Percentiles rank a stretch among this genome's conserved stretches.
phyloP scores from a whole-genome alignment of 768 basidiomycete species.

The Vararia minispora region DNA sequence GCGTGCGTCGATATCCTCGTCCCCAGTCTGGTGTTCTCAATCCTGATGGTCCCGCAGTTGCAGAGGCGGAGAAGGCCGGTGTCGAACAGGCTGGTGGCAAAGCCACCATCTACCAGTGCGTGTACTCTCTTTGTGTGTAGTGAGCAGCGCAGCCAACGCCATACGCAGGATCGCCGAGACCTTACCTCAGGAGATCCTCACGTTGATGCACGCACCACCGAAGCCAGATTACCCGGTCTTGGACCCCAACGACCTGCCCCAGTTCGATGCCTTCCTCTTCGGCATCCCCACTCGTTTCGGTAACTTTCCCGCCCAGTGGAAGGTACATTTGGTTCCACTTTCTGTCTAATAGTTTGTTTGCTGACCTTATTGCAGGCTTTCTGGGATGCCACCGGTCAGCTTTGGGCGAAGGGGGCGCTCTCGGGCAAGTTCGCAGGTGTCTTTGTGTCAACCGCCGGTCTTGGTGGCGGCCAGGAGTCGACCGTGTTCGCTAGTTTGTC shows the following conservation, averaged over 20 bases:
- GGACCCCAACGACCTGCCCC: slow-evolving; percentile 36
- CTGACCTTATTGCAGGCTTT: slow-evolving; percentile 33
- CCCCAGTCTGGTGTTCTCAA: neutral
- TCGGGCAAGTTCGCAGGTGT: slow-evolving; percentile 65
- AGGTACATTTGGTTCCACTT: slow-evolving; percentile 28
- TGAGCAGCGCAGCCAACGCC: neutral
- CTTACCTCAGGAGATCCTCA: slow-evolving; percentile 53
- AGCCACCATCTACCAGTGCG: slow-evolving; percentile 37
- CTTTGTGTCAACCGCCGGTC: slow-evolving; percentile 65
- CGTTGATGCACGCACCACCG: slow-evolving; percentile 57
- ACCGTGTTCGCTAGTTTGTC: slow-evolving; percentile 42
- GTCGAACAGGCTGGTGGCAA: slow-evolving; percentile 30
- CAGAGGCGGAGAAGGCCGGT: slow-evolving; percentile 36
- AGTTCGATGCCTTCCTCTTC: slow-evolving; percentile 64
- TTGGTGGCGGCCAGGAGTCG: slow-evolving; percentile 72
- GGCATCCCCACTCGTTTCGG: slow-evolving; percentile 79
- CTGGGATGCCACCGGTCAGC: slow-evolving; percentile 64
- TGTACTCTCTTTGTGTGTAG: neutral
- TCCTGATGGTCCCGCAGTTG: slow-evolving; percentile 34
- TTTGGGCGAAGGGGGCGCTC: slow-evolving; percentile 51
- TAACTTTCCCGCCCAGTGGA: slow-evolving; percentile 71
- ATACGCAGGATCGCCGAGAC: slow-evolving; percentile 65
- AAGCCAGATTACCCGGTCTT: slow-evolving; percentile 67
- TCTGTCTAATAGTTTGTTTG: neutral
- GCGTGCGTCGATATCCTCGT: slow-evolving; percentile 28